A percentile compares a stretch with the other conserved stretches of the same genome.
phyloP scores from a whole-genome alignment of 208 protist genomes.

The Blechomonas ayalai region DNA sequence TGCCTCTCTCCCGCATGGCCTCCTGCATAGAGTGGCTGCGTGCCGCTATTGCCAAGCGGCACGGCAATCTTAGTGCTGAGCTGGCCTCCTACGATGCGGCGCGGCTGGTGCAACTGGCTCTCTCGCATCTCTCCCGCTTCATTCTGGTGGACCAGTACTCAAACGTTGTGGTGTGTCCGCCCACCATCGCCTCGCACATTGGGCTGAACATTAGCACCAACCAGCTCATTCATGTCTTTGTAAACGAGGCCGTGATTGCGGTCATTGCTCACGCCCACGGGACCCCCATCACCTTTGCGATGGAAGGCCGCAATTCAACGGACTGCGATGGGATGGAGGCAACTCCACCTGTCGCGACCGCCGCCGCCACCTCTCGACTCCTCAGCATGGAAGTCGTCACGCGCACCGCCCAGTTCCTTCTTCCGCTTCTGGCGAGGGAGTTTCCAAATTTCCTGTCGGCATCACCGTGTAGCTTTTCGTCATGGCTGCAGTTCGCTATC shows the following conservation, averaged over 20 bases:
- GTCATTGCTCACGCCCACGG: constrained; percentile 41
- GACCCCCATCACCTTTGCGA: background rate
- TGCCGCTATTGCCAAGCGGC: constrained; percentile 21
- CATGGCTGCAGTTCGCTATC: constrained; percentile 60
- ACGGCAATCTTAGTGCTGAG: constrained; percentile 35
- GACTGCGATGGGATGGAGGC: no score
- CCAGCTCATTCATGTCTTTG: constrained; percentile 84
- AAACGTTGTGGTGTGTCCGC: constrained; percentile 19
- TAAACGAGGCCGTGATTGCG: constrained; percentile 67
- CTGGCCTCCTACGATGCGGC: constrained; percentile 14
- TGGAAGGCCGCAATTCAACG: no score
- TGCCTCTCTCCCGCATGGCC: background rate
- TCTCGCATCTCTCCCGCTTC: constrained; percentile 35
- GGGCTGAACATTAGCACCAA: constrained; percentile 73
- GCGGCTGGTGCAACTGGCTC: constrained; percentile 16
- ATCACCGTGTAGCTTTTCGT: constrained; percentile 41
- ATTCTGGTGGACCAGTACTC: constrained; percentile 13
- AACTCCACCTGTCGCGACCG: no score
- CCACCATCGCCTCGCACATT: constrained; percentile 26
- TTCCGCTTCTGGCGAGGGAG: constrained; percentile 48
- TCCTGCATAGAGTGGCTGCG: background rate
- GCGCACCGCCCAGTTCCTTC: constrained; percentile 36
- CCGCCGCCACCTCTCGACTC: constrained; percentile 4
- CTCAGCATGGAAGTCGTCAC: constrained; percentile 31
- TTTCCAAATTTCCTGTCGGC: constrained; percentile 60